Percentiles rank a stretch among this genome's conserved stretches.
Conservation (phyloP, 1,284 basidiomycete species). For the Megacollybia platyphylla region DNA sequence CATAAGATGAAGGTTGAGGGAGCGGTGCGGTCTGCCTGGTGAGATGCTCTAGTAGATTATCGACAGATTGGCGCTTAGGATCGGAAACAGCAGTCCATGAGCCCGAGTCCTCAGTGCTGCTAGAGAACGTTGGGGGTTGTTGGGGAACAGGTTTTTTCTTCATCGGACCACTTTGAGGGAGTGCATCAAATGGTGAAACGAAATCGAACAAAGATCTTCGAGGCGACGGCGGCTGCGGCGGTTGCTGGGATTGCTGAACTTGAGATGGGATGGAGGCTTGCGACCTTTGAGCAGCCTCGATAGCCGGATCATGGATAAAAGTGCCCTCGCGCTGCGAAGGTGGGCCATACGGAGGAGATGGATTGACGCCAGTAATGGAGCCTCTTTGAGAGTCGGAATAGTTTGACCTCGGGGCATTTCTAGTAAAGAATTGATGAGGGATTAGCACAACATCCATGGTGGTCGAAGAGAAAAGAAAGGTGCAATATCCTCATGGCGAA, state of each 20-base stretch:
- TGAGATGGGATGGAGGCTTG: slow-evolving; percentile 14
- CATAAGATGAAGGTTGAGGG: slow-evolving; percentile 21
- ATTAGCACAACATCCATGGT: slow-evolving; percentile 3
- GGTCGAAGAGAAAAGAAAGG: background rate
- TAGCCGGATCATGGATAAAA: slow-evolving; percentile 21
- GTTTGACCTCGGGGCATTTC: slow-evolving; percentile 38
- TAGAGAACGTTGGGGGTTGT: slow-evolving; percentile 25
- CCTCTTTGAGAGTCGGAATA: slow-evolving; percentile 39
- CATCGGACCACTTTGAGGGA: slow-evolving; percentile 29
- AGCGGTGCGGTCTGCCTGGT: slow-evolving; percentile 38
- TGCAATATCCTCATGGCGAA: slow-evolving; percentile 4
- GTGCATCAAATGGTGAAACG: slow-evolving; percentile 69
- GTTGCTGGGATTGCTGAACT: slow-evolving; percentile 20
- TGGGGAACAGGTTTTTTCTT: slow-evolving; percentile 53
- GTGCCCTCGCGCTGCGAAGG: slow-evolving; percentile 24
- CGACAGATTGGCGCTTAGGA: slow-evolving; percentile 67
- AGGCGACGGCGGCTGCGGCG: slow-evolving; percentile 48
- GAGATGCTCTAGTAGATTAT: slow-evolving; percentile 63
- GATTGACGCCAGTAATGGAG: slow-evolving; percentile 22
- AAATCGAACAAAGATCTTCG: slow-evolving; percentile 76
- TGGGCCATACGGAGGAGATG: slow-evolving; percentile 35
- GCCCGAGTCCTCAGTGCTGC: slow-evolving; percentile 41
- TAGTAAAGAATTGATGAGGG: slow-evolving; percentile 12
- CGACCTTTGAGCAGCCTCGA: slow-evolving; percentile 16
- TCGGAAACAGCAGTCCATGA: slow-evolving; percentile 39